Evolutionary conservation across 2,329 filamentous ascomycete genomes (phyloP), one percentile per base, ranked within the genome.

Genomic region (Chaetomiaceae sp.): DNA sequence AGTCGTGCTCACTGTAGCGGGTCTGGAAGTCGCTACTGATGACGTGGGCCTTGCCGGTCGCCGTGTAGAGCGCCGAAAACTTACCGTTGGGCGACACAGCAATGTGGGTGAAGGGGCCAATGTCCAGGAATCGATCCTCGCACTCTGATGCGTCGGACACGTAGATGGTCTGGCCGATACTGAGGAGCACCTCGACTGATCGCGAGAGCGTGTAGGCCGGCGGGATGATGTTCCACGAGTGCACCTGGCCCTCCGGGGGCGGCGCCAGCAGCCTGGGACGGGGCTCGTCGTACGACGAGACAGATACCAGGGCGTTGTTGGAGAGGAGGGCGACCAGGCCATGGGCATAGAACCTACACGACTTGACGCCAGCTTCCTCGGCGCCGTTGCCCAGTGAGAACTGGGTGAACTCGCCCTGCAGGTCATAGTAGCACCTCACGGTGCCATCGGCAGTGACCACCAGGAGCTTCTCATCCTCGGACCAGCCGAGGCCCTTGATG

Each of bases 11-110:
- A 65, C 90, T 92, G 55, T 96, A 75, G 51, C 91, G 85, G 63
- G 87, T 90, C 65, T 96, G 90, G 66, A 97, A 97, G 67, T 99
- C 92, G 62, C 89, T 92, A 42, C 89, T 93, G 45, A 97, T 90
- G 23, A 99, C 88, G 77, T 93, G 95, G 17, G 93, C 83, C 59
- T 84, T 91, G 51, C 90, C 89, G 54, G 89, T 85, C 25, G 83
- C 77, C 0, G 90, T 92, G 64, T 96, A 97, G 27, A 99, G 77
- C 0, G 90, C 89, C 4, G 91, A 86, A 61, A 87, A 95, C 57
- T 85, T 86, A 19, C 91, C 93, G 62, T 95, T 92, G 0, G 93
- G 92, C 1, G 92, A 96, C 13, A 96, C 87, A 60, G 83, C 85
- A 48, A 96, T 86, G 66, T 97, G 89, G 35, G 84, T 84, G 65